Conservation (phyloP, 129 eudicot species). For the Arctium minus region DNA sequence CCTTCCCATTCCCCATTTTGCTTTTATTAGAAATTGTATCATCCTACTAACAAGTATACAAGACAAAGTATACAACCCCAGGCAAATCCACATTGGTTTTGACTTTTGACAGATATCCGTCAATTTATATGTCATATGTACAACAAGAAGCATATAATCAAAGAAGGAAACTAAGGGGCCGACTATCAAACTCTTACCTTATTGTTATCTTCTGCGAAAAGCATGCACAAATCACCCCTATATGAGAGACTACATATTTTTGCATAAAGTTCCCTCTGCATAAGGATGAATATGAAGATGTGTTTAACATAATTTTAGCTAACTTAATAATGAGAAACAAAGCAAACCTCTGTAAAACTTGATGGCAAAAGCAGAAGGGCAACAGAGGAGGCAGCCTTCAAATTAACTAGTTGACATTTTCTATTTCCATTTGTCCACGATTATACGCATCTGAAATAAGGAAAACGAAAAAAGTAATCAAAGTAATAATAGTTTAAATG, state of each 20-base stretch:
- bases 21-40: neutral
- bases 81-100: neutral
- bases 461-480: neutral
- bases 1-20: neutral
- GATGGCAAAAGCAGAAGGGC: slow-evolving; percentile 93
- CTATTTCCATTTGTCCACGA: slow-evolving; percentile 61
- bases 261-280: slow-evolving; percentile 83
- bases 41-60: neutral
- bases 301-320: neutral
- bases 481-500: neutral
- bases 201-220: slow-evolving; percentile 88
- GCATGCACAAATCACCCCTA: slow-evolving; percentile 92
- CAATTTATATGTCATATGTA: neutral
- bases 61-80: neutral
- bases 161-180: neutral
- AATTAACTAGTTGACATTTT: slow-evolving; percentile 57
- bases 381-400: slow-evolving; percentile 84
- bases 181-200: slow-evolving; percentile 43
- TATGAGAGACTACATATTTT: slow-evolving; percentile 88
- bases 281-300: neutral
- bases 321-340: slow-evolving; percentile 17
- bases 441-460: slow-evolving; percentile 43
- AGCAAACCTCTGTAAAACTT: slow-evolving; percentile 72
- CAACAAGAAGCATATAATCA: neutral
- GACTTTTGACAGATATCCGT: neutral